Conservation (phyloP, 805 yeast genomes). For the Kuraishia piskuri region DNA sequence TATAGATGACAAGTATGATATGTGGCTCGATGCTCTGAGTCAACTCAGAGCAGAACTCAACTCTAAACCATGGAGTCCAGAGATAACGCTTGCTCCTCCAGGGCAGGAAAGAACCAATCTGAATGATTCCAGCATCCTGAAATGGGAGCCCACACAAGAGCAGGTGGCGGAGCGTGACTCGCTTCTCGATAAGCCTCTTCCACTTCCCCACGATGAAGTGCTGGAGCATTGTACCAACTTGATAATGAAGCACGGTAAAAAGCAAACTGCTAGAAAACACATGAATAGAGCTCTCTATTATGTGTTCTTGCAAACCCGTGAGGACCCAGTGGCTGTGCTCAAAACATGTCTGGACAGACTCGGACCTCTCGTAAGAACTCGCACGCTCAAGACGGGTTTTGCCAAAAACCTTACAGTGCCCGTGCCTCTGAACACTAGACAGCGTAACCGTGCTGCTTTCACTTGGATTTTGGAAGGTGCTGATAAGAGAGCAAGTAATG, state of each 20-base stretch:
- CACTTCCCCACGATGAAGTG: conserved; percentile 58
- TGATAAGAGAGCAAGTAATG: conserved; percentile 67
- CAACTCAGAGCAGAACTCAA: conserved; percentile 20
- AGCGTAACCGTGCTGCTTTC: conserved; percentile 81
- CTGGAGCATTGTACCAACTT: conserved; percentile 73
- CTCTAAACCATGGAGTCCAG: conserved; percentile 5
- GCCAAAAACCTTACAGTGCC: conserved; percentile 82
- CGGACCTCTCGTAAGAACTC: conserved; percentile 78
- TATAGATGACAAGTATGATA: conserved; percentile 18
- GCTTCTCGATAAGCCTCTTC: conserved; percentile 45
- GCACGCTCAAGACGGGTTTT: conserved; percentile 71
- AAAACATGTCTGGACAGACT: conserved; percentile 68
- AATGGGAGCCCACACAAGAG: conserved; percentile 2
- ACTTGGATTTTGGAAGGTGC: conserved; percentile 86
- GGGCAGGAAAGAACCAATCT: conserved; percentile 5
- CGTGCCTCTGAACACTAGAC: conserved; percentile 71
- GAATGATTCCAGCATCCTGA: conserved; percentile 2
- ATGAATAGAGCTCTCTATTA: conserved; percentile 75
- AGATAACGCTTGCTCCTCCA: conserved; percentile 1
- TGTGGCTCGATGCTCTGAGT: conserved; percentile 17
- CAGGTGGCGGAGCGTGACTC: conserved; percentile 52
- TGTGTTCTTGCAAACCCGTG: conserved; percentile 60
- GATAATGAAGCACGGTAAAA: conserved; percentile 90
- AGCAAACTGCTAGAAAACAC: conserved; percentile 65
- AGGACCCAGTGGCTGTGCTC: conserved; percentile 73